Evolutionary conservation across 768 basidiomycete genomes (phyloP), one percentile per base, ranked within the genome.

Genomic region (Nidularia sp.): DNA sequence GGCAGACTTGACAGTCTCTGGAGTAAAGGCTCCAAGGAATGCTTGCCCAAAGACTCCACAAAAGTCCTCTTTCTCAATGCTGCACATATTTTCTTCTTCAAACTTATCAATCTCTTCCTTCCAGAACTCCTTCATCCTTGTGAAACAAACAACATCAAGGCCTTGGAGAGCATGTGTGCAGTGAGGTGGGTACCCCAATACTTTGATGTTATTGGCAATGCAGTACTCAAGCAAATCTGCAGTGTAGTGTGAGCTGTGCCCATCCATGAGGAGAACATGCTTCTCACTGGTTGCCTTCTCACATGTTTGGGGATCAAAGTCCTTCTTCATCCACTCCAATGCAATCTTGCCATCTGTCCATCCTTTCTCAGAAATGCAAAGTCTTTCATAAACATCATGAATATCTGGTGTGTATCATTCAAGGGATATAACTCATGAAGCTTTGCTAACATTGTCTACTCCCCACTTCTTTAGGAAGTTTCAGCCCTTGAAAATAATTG

Each of bases 121-220:
- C 59, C 58, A 58, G 56, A 15, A 36, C 12, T 36, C 42, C 57
- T 75, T 76, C 64, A 76, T 63, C 49, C 51, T 57, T 18, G 62
- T 66, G 56, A 74, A 76, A 54, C 68, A 69, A 1, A 70, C 70
- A 12, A 75, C 72, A 55, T 77, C 70, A n/a, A 76, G 67, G 7
- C 72, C 71, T 52, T 76, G 75, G 0, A 71, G 55, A 0, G 62
- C 61, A 57, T 75, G 70, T 0, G 68, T 74, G 47, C 67, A 69
- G 51, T 74, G 73, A 1, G 66, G 56, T 52, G 67, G 74, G 51
- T 74, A 76, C 2, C 62, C 66, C 5, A 75, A 51, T 5, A 77
- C 47, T 3, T 55, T 47, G 46, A 78, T 76, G 34, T 74, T 68
- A 56, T 71, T 57, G 9, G 56, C 56, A 1, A 31, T 3, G 0